phyloP scores from a whole-genome alignment of 2,329 filamentous ascomycete species.

The Pseudogymnoascus sp. region DNA sequence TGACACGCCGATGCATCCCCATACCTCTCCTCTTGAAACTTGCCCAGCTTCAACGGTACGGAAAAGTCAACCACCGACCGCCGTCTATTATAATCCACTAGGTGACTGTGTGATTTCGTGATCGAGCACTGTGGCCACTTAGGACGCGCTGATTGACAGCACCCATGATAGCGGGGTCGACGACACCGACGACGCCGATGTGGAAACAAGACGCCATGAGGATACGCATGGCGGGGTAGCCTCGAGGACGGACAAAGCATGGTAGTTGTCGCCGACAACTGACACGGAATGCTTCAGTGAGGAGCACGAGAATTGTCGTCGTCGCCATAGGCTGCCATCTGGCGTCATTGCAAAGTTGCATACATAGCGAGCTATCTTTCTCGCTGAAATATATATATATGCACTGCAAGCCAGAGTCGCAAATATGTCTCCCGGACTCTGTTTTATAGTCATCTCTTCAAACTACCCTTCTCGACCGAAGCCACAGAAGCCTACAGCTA shows the following conservation, averaged over 20 bases:
- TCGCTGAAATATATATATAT: conserved; percentile 8
- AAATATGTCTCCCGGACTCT: conserved; percentile 9
- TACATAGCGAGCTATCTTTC: not conserved
- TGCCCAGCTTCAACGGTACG: not conserved
- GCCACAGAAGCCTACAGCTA: not conserved
- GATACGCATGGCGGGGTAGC: not conserved
- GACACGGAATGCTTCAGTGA: not conserved
- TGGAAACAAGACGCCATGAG: conserved; percentile 4
- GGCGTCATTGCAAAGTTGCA: not conserved
- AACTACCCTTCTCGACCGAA: conserved; percentile 1
- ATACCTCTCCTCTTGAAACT: not conserved
- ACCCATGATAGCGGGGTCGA: not conserved
- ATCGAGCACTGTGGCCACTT: not conserved
- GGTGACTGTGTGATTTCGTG: not conserved
- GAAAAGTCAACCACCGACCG: not conserved
- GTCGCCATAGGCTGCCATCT: conserved; percentile 1
- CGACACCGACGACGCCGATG: not conserved
- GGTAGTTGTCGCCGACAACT: not conserved
- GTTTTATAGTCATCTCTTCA: conserved; percentile 6
- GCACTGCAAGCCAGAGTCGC: not conserved
- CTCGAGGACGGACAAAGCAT: not conserved
- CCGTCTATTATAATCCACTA: not conserved
- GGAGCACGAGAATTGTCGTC: not conserved
- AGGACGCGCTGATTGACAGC: conserved; percentile 3
- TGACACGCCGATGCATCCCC: not conserved